Percentiles rank a stretch among this genome's conserved stretches.
Evolutionary conservation across 2,329 filamentous ascomycete species (phyloP).

Genomic region (Ceratocystiopsis sp.): DNA sequence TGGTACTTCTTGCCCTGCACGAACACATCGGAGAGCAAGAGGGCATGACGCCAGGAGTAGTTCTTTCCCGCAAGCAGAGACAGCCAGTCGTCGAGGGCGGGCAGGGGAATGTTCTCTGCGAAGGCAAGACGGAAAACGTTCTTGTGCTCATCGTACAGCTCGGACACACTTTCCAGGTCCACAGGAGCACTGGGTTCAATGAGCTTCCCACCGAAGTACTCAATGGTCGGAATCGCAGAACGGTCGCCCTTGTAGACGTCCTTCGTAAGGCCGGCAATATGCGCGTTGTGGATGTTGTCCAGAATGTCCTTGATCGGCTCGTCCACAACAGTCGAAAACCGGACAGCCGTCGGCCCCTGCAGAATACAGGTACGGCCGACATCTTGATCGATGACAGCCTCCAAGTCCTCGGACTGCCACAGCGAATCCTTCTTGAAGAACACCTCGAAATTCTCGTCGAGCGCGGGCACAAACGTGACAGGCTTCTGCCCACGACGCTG

Average conservation of each 20-base stretch:
- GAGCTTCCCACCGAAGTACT: constrained; percentile 90
- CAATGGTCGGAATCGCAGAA: constrained; percentile 61
- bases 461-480: constrained; percentile 83
- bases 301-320: constrained; percentile 93
- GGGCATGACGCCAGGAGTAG: constrained; percentile 86
- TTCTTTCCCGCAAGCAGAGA: constrained; percentile 69
- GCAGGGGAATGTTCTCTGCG: constrained; percentile 55
- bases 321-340: constrained; percentile 76
- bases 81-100: constrained; percentile 70
- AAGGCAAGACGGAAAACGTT: constrained; percentile 70
- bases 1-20: constrained; percentile 95
- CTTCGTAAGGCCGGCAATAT: constrained; percentile 62
- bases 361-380: constrained; percentile 92
- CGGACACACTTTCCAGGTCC: constrained; percentile 65
- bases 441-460: constrained; percentile 96
- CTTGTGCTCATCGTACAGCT: constrained; percentile 64
- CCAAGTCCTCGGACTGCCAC: constrained; percentile 96
- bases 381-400: constrained; percentile 89
- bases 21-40: constrained; percentile 85
- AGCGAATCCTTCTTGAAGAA: constrained; percentile 99
- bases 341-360: constrained; percentile 83
- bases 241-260: constrained; percentile 68
- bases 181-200: constrained; percentile 53
- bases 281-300: constrained; percentile 73
- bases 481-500: constrained; percentile 88